Base-by-base conservation (phyloP, 345 rosid species). In the Salix suchowensis region DNA sequence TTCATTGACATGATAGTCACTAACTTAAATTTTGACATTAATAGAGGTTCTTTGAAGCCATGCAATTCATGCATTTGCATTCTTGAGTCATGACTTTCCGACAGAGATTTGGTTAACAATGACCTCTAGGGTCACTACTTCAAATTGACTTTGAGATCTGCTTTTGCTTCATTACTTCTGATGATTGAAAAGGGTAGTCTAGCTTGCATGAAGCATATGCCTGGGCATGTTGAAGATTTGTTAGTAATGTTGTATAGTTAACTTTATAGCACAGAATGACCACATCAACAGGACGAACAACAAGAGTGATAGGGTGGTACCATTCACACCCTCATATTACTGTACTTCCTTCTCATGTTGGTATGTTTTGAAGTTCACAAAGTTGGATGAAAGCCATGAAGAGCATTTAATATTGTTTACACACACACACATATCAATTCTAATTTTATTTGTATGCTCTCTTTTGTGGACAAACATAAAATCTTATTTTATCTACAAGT, bases 281-380 rank as follows among this genome's bases (percentile, higher is more conserved):
- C 13, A 64, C 81, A 19, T 83, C 90, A 34, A 89, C 98, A 4
- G 96, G 96, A 34, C 88, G 88, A 84, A 96, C 94, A 23, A 96
- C 98, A 67, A 85, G 98, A 54, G 99, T 96, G 70, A 96, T 96
- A 37, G 99, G 99, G 68, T 96, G 99, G 99, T 96, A 96, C 69
- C 99, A 96, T 88, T 96, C 98, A 16, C 99, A 96, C 84, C 98
- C 98, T 67, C 98, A 96, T 81, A 93, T 93, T 70, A 96, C 99
- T 14, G 99, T 96, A 71, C 91, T 96, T 74, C 99, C 99, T 77
- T 96, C 99, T 58, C 98, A 96, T 86, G 97, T 96, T 75, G 98
- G 98, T 93, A 85, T 79, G 91, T 72, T 46, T 73, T 13, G 61
- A 68, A 48, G 40, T 60, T 9, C 44, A 19, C 6, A 40, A 34